phyloP scores from a whole-genome alignment of 1,284 basidiomycete species.

The Cutaneotrichosporon sp. region DNA sequence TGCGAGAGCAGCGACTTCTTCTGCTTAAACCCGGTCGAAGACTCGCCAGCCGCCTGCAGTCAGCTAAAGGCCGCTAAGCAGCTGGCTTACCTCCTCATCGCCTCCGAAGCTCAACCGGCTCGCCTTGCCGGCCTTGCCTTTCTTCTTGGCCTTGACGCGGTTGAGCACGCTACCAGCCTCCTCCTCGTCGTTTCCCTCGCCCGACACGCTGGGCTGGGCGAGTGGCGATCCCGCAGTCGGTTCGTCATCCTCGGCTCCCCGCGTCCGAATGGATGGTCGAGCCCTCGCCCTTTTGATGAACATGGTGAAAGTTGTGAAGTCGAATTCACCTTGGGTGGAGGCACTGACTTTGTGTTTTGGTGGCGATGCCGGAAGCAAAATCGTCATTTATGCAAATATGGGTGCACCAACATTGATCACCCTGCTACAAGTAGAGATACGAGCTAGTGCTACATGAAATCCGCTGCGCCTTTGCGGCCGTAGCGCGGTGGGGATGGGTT shows the following conservation, averaged over 20 bases:
- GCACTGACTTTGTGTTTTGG: not conserved
- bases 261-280: slow-evolving; percentile 31
- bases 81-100: slow-evolving; percentile 54
- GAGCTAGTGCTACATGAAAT: slow-evolving; percentile 15
- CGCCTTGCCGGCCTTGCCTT: slow-evolving; percentile 16
- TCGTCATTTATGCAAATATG: not conserved
- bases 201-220: slow-evolving; percentile 24
- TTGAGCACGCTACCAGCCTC: slow-evolving; percentile 37
- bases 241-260: slow-evolving; percentile 33
- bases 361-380: slow-evolving; percentile 14
- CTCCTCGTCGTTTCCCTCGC: slow-evolving; percentile 17
- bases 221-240: slow-evolving; percentile 25
- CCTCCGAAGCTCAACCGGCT: slow-evolving; percentile 74
- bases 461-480: slow-evolving; percentile 40
- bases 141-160: slow-evolving; percentile 41
- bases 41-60: slow-evolving; percentile 19
- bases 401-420: too few relatives aligned
- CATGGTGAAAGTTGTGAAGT: slow-evolving; percentile 22
- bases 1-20: slow-evolving; percentile 47
- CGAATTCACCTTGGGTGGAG: too few relatives aligned
- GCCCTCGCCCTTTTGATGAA: slow-evolving; percentile 45
- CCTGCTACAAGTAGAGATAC: too few relatives aligned
- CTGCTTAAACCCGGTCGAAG: slow-evolving; percentile 39
- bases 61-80: not conserved
- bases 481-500: not conserved